A percentile compares a stretch with the other conserved stretches of the same genome.
Conservation (phyloP, 176 grass and related monocot species). For the Musa acuminata region DNA sequence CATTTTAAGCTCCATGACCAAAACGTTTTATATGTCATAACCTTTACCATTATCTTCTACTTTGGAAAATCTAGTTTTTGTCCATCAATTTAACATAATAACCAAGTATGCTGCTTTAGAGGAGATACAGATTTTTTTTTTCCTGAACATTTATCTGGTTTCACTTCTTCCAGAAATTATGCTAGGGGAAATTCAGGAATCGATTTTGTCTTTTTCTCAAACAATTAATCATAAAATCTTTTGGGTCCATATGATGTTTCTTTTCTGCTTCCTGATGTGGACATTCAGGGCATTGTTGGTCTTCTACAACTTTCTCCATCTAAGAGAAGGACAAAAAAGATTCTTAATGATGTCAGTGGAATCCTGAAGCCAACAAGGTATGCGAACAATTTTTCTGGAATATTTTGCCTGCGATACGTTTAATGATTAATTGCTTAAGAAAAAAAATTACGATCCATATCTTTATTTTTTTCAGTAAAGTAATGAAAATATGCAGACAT, state of each 20-base stretch:
- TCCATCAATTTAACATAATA: no score
- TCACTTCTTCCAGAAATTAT: not conserved
- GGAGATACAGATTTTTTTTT: not conserved
- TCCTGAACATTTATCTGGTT: not conserved
- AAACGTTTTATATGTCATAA: no score
- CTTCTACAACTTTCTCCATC: conserved; percentile 19
- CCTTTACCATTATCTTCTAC: no score
- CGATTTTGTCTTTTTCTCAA: not conserved
- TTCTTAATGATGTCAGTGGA: conserved; percentile 60
- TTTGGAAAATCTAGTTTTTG: no score
- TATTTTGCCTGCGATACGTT: not conserved
- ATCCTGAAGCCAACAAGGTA: conserved; percentile 74
- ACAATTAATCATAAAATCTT: not conserved
- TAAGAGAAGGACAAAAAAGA: conserved; percentile 40
- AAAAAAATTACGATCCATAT: not conserved
- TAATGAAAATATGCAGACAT: no score
- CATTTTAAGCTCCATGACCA: no score
- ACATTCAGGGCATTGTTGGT: conserved; percentile 42
- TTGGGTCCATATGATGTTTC: not conserved
- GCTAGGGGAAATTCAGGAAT: not conserved
- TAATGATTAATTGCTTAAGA: not conserved
- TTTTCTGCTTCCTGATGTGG: not conserved
- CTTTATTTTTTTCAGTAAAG: no score
- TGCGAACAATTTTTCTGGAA: not conserved
- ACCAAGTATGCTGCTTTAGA: no score